Evolutionary conservation across 345 rosid species (phyloP), one percentile per base, ranked within the genome.

Genomic region (Excoecaria agallocha): DNA sequence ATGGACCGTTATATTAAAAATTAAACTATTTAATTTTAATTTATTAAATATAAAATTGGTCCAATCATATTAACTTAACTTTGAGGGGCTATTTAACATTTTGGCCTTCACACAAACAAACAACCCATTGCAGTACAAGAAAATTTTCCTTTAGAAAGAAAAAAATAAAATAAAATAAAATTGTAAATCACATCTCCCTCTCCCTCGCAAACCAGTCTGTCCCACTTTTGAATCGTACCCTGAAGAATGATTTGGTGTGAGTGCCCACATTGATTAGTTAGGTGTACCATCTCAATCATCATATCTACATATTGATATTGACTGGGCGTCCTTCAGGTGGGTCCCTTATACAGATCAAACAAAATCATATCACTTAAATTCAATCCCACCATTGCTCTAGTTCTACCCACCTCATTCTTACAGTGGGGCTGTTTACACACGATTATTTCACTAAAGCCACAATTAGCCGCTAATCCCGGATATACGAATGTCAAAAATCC

Each of bases 221-320:
- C 60, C 71, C 52, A 6, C 73, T 30, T 69, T 73, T 46, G 12
- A 24, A 66, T 64, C 20, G 68, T 58, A 72, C 52, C 15, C 70
- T 43, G 77, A 25, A 78, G 76, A 77, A 76, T 79, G 84, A 81
- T 78, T 74, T 41, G 68, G 84, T 81, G 72, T 13, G 81, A 75
- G 84, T 79, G 50, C 72, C 83, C 81, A 57, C 84, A 69, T 67
- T 57, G 82, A 79, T 70, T 22, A 76, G 84, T 82, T 82, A 46
- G 87, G 85, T 73, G 63, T 71, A 70, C 77, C 86, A 70, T 79
- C 80, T 24, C 74, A 73, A 79, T 82, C 87, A 81, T 60, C 79
- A 56, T 49, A 80, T 67, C 70, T 24, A 20, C 64, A 38, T 25
- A 8, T 76, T 48, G 11, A 41, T 63, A 49, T 75, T 72, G 78